These are phyloP conservation scores for Sugiyamaella pinicola DNA, from an alignment of 1,139 yeast species.

Conservation along the genomic window DNA sequence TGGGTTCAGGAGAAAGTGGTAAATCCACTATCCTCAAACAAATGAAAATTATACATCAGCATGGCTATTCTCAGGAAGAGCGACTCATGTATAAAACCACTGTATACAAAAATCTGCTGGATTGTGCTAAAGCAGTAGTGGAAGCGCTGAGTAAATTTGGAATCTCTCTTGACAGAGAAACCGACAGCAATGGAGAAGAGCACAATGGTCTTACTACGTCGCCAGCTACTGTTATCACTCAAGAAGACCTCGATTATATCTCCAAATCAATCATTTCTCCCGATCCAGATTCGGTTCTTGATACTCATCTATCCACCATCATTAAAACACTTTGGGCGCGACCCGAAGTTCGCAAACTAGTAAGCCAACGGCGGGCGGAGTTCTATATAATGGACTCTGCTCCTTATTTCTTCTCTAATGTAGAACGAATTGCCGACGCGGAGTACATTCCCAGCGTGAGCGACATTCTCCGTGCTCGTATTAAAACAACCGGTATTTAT, in stretches of 20 bases:
- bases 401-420: conserved; percentile 69
- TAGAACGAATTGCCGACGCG: conserved; percentile 61
- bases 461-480: conserved; percentile 84
- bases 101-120: conserved; percentile 64
- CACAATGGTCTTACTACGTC: too few relatives aligned
- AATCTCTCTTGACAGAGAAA: conserved; percentile 23
- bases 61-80: conserved; percentile 66
- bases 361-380: conserved; percentile 64
- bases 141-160: conserved; percentile 50
- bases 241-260: conserved; percentile 33
- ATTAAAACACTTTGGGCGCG: conserved; percentile 54
- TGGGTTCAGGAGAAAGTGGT: conserved; percentile 79
- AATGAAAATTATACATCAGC: conserved; percentile 73
- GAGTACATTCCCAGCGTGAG: conserved; percentile 71
- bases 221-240: neutral
- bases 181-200: conserved; percentile 7
- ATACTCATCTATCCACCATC: conserved; percentile 34
- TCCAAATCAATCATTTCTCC: conserved; percentile 35
- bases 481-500: conserved; percentile 89
- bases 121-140: conserved; percentile 61
- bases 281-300: conserved; percentile 38
- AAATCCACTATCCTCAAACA: conserved; percentile 75
- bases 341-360: conserved; percentile 59
- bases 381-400: conserved; percentile 90
- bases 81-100: conserved; percentile 65